Percentiles rank a stretch among this genome's conserved stretches.
Evolutionary conservation across 2,329 filamentous ascomycete species (phyloP).

Genomic region (Botrytis porri): DNA sequence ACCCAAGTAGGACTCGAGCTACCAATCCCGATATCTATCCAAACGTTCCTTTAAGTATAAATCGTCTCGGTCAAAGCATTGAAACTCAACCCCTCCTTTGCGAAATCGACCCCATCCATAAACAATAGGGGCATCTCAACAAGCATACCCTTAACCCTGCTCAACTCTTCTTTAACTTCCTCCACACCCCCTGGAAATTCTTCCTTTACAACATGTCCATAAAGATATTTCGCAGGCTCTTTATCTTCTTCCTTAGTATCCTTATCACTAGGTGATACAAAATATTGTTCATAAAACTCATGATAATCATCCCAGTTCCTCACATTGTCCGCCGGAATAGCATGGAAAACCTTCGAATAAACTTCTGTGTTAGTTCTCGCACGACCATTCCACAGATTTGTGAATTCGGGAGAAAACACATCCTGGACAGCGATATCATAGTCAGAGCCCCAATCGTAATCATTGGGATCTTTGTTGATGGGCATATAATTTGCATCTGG

Average conservation of each 20-base stretch:
- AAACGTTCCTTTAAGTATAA: slow-evolving; percentile 51
- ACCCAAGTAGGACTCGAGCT: background rate
- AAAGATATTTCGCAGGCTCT: slow-evolving; percentile 63
- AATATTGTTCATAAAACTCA: slow-evolving; percentile 65
- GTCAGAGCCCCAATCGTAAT: slow-evolving; percentile 67
- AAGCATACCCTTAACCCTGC: slow-evolving; percentile 64
- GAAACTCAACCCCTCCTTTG: slow-evolving; percentile 71
- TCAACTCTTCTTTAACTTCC: slow-evolving; percentile 70
- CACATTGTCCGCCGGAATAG: slow-evolving; percentile 66
- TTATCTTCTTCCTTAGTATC: slow-evolving; percentile 39
- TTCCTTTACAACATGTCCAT: slow-evolving; percentile 82
- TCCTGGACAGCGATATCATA: slow-evolving; percentile 70
- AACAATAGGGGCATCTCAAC: slow-evolving; percentile 93
- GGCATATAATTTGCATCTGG: slow-evolving; percentile 75
- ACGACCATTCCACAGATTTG: slow-evolving; percentile 67
- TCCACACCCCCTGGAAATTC: slow-evolving; percentile 70
- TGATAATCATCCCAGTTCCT: slow-evolving; percentile 72
- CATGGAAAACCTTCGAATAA: slow-evolving; percentile 80
- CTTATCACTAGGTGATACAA: slow-evolving; percentile 54
- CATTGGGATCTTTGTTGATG: slow-evolving; percentile 66
- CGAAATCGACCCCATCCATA: slow-evolving; percentile 78
- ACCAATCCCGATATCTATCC: background rate
- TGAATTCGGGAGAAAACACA: slow-evolving; percentile 67
- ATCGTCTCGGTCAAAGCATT: slow-evolving; percentile 71
- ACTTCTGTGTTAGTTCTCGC: slow-evolving; percentile 76